Conservation (phyloP, 139 green algal species). For the Tetratostichococcus sp. region DNA sequence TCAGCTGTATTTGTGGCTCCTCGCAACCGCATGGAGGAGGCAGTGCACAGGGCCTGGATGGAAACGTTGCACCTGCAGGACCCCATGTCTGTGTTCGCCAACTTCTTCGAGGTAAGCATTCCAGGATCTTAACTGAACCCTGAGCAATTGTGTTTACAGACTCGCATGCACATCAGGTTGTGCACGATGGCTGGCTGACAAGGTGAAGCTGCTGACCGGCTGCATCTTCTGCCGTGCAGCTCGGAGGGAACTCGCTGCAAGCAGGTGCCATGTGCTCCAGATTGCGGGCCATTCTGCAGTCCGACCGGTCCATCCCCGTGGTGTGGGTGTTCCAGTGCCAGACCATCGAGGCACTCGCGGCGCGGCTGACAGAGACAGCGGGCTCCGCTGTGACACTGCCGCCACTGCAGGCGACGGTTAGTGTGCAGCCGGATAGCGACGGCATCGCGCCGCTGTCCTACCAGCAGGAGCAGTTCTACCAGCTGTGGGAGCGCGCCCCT, state of each 20-base stretch:
- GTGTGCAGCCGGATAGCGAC: too few species aligned
- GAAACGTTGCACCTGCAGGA: constrained; percentile 6
- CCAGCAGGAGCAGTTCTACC: neutral
- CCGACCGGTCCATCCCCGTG: constrained; percentile 4
- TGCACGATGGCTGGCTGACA: too few species aligned
- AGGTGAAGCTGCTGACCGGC: too few species aligned
- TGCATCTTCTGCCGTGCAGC: too few species aligned
- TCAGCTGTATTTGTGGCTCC: too few species aligned
- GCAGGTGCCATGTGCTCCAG: constrained; percentile 12
- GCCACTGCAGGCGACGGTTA: too few species aligned
- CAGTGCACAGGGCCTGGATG: constrained; percentile 4
- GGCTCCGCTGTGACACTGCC: neutral
- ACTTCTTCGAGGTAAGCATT: constrained; percentile 40
- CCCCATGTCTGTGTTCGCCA: constrained; percentile 3
- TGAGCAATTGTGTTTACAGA: too few species aligned
- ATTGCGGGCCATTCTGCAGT: neutral
- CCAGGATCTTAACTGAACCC: too few species aligned
- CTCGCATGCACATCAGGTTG: too few species aligned
- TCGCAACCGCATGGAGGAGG: neutral
- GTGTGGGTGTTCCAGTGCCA: constrained; percentile 13
- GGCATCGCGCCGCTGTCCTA: too few species aligned
- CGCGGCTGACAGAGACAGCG: neutral
- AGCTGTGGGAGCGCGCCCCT: neutral
- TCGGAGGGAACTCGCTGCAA: constrained; percentile 26
- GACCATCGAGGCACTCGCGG: constrained; percentile 18